A percentile compares a stretch with the other conserved stretches of the same genome.
Evolutionary conservation across 2,329 filamentous ascomycete genomes (phyloP).

Genomic region (Diplocarpon mali): DNA sequence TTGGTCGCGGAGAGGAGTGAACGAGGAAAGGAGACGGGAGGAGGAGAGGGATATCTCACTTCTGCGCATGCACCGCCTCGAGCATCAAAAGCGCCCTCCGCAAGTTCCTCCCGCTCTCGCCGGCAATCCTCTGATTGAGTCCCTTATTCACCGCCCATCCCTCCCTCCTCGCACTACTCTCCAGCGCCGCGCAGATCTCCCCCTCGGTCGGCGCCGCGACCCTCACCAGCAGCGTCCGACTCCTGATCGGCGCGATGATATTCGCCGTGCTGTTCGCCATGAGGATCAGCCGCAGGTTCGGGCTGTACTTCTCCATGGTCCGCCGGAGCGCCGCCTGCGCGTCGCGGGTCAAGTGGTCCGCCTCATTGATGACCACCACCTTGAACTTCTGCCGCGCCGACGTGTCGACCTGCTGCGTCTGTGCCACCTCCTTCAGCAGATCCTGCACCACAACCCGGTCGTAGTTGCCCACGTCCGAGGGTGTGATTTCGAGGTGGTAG

Average conservation of each 20-base stretch:
- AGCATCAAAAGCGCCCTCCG: slow-evolving; percentile 90
- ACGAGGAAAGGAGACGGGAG: background rate
- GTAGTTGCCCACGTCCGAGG: slow-evolving; percentile 91
- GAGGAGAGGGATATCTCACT: slow-evolving; percentile 46
- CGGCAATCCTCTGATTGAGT: slow-evolving; percentile 75
- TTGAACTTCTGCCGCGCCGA: slow-evolving; percentile 89
- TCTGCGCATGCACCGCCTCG: slow-evolving; percentile 92
- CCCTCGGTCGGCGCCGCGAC: slow-evolving; percentile 80
- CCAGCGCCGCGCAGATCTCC: slow-evolving; percentile 74
- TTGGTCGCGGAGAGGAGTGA: slow-evolving; percentile 1
- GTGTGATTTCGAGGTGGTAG: slow-evolving; percentile 97
- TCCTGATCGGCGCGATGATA: slow-evolving; percentile 97
- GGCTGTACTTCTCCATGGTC: slow-evolving; percentile 99
- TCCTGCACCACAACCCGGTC: slow-evolving; percentile 95
- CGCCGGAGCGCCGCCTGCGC: slow-evolving; percentile 88
- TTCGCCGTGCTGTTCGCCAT: slow-evolving; percentile 94
- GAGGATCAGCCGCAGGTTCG: slow-evolving; percentile 83
- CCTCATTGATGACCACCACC: slow-evolving; percentile 98
- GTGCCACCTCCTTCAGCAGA: slow-evolving; percentile 91
- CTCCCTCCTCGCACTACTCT: slow-evolving; percentile 61
- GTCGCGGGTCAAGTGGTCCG: slow-evolving; percentile 85
- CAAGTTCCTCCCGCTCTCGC: slow-evolving; percentile 83
- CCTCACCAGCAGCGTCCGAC: slow-evolving; percentile 78
- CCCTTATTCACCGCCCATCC: slow-evolving; percentile 67
- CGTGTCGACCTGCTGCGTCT: slow-evolving; percentile 97